Evolutionary conservation across 176 grass and related monocot genomes (phyloP).

Genomic region (Puccinellia tenuiflora): DNA sequence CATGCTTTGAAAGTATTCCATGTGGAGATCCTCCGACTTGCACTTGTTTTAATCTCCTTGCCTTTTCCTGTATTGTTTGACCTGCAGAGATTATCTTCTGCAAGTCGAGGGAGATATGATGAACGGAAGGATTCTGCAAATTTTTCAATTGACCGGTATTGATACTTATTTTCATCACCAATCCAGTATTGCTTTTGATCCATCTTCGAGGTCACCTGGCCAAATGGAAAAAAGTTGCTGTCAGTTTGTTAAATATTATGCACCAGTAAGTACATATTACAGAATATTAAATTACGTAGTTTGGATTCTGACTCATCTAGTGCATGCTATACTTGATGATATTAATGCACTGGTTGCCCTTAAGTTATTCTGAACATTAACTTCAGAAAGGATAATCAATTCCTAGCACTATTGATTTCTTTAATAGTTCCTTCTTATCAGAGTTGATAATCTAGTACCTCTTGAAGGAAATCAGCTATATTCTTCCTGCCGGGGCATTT

Average conservation of each 20-base stretch:
- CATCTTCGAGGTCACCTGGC: conserved; percentile 79
- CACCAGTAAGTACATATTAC: background rate
- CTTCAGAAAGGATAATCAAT: background rate
- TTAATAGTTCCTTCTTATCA: background rate
- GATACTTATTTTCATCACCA: conserved; percentile 55
- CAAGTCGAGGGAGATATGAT: conserved; percentile 34
- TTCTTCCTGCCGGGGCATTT: conserved; percentile 94
- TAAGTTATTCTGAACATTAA: background rate
- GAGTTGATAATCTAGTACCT: conserved; percentile 51
- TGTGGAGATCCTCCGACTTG: conserved; percentile 47
- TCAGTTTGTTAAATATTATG: conserved; percentile 8
- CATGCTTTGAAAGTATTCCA: conserved; percentile 89
- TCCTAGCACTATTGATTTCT: background rate
- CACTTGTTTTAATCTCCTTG: conserved; percentile 36
- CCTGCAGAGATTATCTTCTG: conserved; percentile 21
- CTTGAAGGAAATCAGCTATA: conserved; percentile 85
- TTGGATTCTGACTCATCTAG: conserved; percentile 1
- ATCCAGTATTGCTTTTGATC: conserved; percentile 89
- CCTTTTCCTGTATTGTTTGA: conserved; percentile 31
- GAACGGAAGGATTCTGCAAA: conserved; percentile 52
- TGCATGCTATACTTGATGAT: background rate
- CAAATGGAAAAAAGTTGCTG: background rate
- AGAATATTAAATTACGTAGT: background rate
- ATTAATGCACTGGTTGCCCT: background rate
- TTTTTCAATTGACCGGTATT: conserved; percentile 48